phyloP scores from a whole-genome alignment of 306 rosid species.

The Castanea sativa region DNA sequence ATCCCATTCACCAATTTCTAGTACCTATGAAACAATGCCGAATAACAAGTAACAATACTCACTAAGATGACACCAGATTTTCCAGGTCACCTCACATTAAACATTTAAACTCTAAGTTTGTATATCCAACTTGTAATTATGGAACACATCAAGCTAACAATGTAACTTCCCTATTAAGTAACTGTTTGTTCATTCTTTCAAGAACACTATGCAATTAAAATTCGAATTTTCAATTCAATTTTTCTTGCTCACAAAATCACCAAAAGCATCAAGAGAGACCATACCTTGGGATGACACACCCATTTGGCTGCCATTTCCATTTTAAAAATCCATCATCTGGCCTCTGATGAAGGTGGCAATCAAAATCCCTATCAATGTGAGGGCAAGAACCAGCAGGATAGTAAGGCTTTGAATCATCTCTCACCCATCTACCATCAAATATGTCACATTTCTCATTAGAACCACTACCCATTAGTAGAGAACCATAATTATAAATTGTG shows the following conservation, averaged over 20 bases:
- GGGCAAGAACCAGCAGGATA: constrained; percentile 89
- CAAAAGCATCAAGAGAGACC: background rate
- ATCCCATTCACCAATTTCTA: background rate
- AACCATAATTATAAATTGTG: constrained; percentile 1
- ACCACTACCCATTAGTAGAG: constrained; percentile 17
- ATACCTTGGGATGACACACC: constrained; percentile 85
- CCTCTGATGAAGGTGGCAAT: constrained; percentile 79
- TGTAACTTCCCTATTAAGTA: background rate
- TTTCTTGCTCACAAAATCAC: background rate
- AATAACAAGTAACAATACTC: background rate
- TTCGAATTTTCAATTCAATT: background rate
- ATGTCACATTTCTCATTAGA: constrained; percentile 55
- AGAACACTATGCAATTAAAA: background rate
- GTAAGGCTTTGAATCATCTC: constrained; percentile 83
- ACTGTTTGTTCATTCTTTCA: background rate
- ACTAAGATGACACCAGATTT: background rate
- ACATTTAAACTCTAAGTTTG: background rate
- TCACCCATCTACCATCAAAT: constrained; percentile 78
- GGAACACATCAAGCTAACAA: background rate
- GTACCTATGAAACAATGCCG: background rate
- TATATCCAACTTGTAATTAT: background rate
- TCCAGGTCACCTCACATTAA: background rate
- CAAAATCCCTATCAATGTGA: constrained; percentile 62
- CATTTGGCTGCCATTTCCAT: constrained; percentile 95
- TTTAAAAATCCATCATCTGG: constrained; percentile 67